Conservation (phyloP, 768 basidiomycete species). For the Polyporus arcularius region DNA sequence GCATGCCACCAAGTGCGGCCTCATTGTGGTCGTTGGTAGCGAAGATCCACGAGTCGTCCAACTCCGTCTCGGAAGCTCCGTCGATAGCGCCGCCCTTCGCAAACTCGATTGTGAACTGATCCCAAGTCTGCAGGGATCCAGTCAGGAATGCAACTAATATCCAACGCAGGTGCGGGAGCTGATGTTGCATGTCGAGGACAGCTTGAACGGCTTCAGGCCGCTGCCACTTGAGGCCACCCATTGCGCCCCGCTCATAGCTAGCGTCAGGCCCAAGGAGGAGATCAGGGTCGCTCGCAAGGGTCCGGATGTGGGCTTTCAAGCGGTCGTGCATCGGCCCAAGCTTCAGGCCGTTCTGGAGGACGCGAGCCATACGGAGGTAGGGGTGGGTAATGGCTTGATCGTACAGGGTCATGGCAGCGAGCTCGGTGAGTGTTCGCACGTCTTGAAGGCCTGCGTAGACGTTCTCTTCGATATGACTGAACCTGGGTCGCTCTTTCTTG, state of each 20-base stretch:
- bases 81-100: too few relatives aligned
- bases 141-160: neutral
- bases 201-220: neutral
- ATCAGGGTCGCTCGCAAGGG: neutral
- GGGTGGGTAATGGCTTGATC: constrained; percentile 11
- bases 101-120: neutral
- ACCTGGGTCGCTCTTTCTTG: constrained; percentile 23
- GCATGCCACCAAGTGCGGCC: too few relatives aligned
- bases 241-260: neutral
- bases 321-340: neutral
- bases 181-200: neutral
- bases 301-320: neutral
- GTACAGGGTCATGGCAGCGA: constrained; percentile 17
- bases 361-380: constrained; percentile 2
- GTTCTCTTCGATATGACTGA: constrained; percentile 38
- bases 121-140: neutral
- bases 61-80: too few relatives aligned
- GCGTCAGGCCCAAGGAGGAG: neutral
- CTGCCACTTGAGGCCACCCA: neutral
- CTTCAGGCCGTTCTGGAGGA: neutral
- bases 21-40: too few relatives aligned
- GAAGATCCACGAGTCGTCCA: too few relatives aligned
- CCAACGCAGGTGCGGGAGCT: neutral
- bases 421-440: constrained; percentile 18
- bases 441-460: constrained; percentile 16